Base-by-base conservation (phyloP, 2,329 filamentous ascomycete genomes). In the Aureobasidium melanogenum region DNA sequence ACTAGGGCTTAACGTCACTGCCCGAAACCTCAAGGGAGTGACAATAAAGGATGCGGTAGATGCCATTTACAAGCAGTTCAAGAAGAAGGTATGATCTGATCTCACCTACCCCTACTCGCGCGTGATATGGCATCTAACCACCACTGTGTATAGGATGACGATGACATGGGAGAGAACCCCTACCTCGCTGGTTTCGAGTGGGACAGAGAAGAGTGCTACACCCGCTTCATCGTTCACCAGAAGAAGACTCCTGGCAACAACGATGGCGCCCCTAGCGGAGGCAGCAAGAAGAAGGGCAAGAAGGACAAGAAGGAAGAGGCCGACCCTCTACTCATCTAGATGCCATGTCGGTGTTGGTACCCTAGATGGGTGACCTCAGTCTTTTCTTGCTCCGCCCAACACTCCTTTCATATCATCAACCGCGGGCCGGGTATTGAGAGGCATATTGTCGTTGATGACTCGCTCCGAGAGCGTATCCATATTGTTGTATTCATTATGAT, bases 31-130 rank as follows among this genome's bases (percentile, higher is more conserved):
- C 69, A 93, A 92, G 76, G 93, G 93, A 61, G 91, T 97, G 67
- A 97, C 93, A 62, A 93, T 97, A 82, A 97, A 97, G 81, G 93
- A 97, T 76, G 91, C 91, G 62, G 74, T 96, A 74, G 92, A 97
- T 75, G 93, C 91, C 70, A 97, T 97, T 77, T 82, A 96, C 82
- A 97, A 96, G 82, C 84, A 89, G 69, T 96, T 90, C 82, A 96
- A 95, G 84, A 97, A 97, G 85, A 88, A 92, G 84, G 93, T 92
- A 77, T 69, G 85, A 12, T 75, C 39, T 55, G 28, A 24, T 14
- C 14, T n/a, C 19, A 28, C 39, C 68, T 50, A 66, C 57, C n/a
- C 36, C 55, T 15, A 8, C 30, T 32, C 26, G 9, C 30, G n/a
- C 26, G 14, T 44, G 10, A 10, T 10, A 28, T 39, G 26, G 34